Conservation (phyloP, 1,139 yeast genomes). For the Casaregolazyma lundiana region DNA sequence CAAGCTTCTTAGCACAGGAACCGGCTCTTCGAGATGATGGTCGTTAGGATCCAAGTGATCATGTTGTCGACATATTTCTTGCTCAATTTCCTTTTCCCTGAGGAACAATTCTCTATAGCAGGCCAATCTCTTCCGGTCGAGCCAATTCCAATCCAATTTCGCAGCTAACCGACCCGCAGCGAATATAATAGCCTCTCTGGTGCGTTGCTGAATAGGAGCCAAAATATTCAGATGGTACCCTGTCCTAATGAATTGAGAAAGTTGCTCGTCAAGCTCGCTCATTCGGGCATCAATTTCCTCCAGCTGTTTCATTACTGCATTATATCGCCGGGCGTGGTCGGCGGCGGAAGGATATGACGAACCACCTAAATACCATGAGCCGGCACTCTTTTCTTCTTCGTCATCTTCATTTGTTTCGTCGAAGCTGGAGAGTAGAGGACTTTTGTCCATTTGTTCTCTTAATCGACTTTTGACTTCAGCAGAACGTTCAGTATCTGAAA, state of each 20-base stretch:
- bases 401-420: conserved; percentile 8
- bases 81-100: conserved; percentile 30
- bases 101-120: conserved; percentile 40
- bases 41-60: background rate
- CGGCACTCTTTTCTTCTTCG: background rate
- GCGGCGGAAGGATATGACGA: background rate
- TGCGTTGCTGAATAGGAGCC: conserved; percentile 50
- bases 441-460: conserved; percentile 3
- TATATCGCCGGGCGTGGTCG: conserved; percentile 15
- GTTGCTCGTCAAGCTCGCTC: conserved; percentile 32
- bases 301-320: conserved; percentile 26
- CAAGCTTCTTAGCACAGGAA: background rate
- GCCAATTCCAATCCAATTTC: conserved; percentile 51
- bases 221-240: conserved; percentile 40
- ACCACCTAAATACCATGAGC: background rate
- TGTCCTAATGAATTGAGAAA: conserved; percentile 37
- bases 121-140: conserved; percentile 43
- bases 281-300: conserved; percentile 34
- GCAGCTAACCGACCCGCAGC: conserved; percentile 46
- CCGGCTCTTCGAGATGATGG: background rate
- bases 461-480: conserved; percentile 3
- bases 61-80: conserved; percentile 17
- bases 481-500: conserved; percentile 3
- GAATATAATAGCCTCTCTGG: conserved; percentile 44
- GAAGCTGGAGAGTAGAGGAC: conserved; percentile 5